Conservation (phyloP, 805 yeast genomes). For the Dipodascus geniculatus region DNA sequence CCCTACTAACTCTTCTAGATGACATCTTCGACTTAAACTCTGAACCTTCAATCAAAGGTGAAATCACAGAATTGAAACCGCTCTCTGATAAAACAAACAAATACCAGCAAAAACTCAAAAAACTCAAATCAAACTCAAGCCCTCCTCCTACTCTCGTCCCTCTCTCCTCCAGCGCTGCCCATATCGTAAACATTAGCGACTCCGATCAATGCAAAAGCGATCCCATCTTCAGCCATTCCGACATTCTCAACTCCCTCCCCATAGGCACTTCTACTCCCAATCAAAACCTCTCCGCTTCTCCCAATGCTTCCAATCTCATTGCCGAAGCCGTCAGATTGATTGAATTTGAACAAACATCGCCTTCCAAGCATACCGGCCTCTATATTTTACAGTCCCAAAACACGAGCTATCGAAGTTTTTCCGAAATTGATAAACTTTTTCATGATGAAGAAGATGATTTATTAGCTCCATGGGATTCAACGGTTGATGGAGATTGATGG, state of each 20-base stretch:
- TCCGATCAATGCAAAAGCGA: not conserved
- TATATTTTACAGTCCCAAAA: too few species aligned
- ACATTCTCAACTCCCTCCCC: not conserved
- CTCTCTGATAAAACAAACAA: not conserved
- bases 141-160: not conserved
- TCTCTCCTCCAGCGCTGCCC: not conserved
- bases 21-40: not conserved
- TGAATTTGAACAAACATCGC: not conserved
- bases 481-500: too few species aligned
- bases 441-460: not conserved
- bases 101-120: not conserved
- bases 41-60: too few species aligned
- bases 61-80: not conserved
- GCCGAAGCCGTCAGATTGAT: not conserved
- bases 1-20: not conserved
- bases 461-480: not conserved
- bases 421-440: not conserved
- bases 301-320: not conserved
- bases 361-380: not conserved
- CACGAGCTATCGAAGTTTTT: not conserved
- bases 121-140: not conserved
- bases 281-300: not conserved
- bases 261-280: not conserved
- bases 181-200: not conserved
- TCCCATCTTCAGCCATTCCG: not conserved